Evolutionary conservation across 768 basidiomycete genomes (phyloP).

Genomic region (Termitomyces sp.): DNA sequence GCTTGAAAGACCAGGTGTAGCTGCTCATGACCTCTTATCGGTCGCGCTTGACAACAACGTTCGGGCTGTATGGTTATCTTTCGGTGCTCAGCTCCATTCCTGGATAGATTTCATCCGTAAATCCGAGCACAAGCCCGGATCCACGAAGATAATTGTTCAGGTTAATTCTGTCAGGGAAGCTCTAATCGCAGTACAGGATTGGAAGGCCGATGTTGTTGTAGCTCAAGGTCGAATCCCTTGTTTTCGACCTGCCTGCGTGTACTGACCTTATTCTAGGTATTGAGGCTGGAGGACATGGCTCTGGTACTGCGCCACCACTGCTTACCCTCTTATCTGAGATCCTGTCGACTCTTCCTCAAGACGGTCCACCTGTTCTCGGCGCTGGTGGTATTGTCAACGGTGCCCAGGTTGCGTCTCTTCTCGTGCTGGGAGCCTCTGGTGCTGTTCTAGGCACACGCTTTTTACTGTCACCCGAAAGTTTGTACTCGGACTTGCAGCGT

Average conservation of each 20-base stretch:
- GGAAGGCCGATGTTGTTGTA: conserved; percentile 71
- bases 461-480: conserved; percentile 61
- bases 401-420: conserved; percentile 57
- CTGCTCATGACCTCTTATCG: conserved; percentile 40
- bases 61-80: conserved; percentile 72
- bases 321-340: conserved; percentile 57
- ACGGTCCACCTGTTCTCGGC: conserved; percentile 56
- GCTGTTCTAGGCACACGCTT: conserved; percentile 76
- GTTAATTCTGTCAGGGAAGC: conserved; percentile 62
- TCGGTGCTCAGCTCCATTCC: conserved; percentile 50
- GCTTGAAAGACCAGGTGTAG: conserved; percentile 47
- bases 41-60: conserved; percentile 53
- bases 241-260: not conserved
- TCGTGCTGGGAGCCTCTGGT: conserved; percentile 67
- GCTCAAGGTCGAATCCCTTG: conserved; percentile 57
- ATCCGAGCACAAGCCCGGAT: conserved; percentile 40
- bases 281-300: conserved; percentile 81
- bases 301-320: conserved; percentile 51
- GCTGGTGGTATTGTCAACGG: conserved; percentile 75
- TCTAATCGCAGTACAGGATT: conserved; percentile 54
- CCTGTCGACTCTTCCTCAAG: conserved; percentile 36
- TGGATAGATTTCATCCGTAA: conserved; percentile 65
- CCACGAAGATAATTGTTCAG: conserved; percentile 60
- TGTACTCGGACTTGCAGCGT: conserved; percentile 53
- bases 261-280: conserved; percentile 42